Evolutionary conservation across 352 stramenopile species (phyloP), one percentile per base, ranked within the genome.

Genomic region (Globisporangium irregulare): DNA sequence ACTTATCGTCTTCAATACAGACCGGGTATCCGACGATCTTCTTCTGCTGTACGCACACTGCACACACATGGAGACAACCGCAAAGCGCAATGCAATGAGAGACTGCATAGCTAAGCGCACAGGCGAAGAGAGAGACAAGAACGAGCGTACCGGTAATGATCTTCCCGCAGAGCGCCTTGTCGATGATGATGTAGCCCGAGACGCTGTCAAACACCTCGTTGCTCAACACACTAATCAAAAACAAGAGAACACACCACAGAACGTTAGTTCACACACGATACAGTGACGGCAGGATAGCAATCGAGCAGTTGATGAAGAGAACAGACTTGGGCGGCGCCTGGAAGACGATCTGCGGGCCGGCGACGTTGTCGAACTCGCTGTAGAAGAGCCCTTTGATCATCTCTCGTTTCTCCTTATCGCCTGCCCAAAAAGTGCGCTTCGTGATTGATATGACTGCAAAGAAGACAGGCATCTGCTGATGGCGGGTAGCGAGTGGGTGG

Each of bases 361-460:
- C 85, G 59, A 93, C 79, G 79, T 97, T 97, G 81, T 97, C 89
- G 69, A 97, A 97, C 76, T 97, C 91, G 75, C 84, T 93, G 74
- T 97, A 97, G 77, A 97, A 97, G 22, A 97, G 61, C 5, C 84
- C 89, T 72, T 93, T 90, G 69, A 95, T 82, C 87, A 93, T 93
- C 36, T 59, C 25, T 41, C 10, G 32, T 10, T 62, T 61, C 25
- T 27, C 4, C 4, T 50, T 32, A 32, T 32, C 4, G 29, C 8
- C 48, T n/a, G 18, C 34, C 8, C 1, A 10, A 58, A 57, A 57
- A 36, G 10, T 6, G 24, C 12, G 7, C 4, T 58, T 22, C 18
- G 6, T 38, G 29, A 10, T 32, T 58, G 53, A 34, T 34, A 10
- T 27, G 50, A 25, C 50, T 29, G 3, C 50, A 46, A 46, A 4